Base-by-base conservation (phyloP, 164 flowering plant genomes). In the Aristolochia contorta region DNA sequence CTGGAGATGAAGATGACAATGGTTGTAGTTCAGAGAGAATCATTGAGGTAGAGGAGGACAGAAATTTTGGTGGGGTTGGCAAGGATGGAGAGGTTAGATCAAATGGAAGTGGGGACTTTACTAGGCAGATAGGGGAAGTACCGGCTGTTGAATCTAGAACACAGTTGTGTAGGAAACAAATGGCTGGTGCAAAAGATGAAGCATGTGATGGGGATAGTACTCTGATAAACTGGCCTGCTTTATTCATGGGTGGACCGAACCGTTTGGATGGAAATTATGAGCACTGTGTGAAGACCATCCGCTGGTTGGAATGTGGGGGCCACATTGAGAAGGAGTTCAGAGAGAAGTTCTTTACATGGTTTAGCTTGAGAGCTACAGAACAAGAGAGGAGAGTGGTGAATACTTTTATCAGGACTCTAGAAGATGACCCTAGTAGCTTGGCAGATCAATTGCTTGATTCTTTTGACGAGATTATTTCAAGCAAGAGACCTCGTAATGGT, bases 381-480 rank as follows among this genome's bases (percentile, higher is more conserved):
- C 87, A 85, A 62, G 99, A 93, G 57, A 88, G 96, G 10, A 75
- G 85, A 65, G 99, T 90, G 67, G 95, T 93, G 21, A 77, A 80
- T 71, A 88, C 97, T 12, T 93, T 80, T 67, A 85, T 93, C 46
- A 83, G 78, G 51, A 83, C 96, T 18, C 69, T 90, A 57, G 75
- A 77, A 54, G 94, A 91, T 63, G 97, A 91, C 64, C 97, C 96
- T 18, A 75, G 74, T 61, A 80, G 88, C 77, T 79, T 91, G 78
- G 96, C 96, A 1, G 97, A 83, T 47, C 97, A 91, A 72, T 68
- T 91, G 75, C 76, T 86, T 58, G 88, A 93, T 68, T 83, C 99
- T 0, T 93, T 93, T 71, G 74, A 82, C 19, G 97, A 90, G 37
- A 81, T 86, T 22, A 62, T 88, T 58, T 80, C 91, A 47, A 63